A percentile compares a stretch with the other conserved stretches of the same genome.
Conservation (phyloP, 305 asterid genomes). For the Fraxinus ornus region DNA sequence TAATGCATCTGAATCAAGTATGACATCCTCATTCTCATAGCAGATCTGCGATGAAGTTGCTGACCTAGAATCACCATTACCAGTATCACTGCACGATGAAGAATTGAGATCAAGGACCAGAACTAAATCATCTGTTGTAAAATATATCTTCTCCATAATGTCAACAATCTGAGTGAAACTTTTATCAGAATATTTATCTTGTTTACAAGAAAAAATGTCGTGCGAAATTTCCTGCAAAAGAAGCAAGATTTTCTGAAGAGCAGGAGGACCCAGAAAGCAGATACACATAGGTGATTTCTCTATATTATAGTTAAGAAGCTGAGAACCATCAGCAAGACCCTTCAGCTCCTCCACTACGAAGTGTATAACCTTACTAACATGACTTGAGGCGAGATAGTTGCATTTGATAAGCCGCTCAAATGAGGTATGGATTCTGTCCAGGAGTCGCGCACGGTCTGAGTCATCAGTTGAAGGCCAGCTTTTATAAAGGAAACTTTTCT, state of each 20-base stretch:
- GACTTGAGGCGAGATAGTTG: slow-evolving; percentile 79
- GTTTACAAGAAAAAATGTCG: slow-evolving; percentile 72
- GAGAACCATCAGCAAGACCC: slow-evolving; percentile 66
- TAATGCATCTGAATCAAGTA: slow-evolving; percentile 70
- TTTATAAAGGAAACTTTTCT: slow-evolving; percentile 45
- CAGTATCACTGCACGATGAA: slow-evolving; percentile 35
- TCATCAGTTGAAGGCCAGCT: slow-evolving; percentile 86
- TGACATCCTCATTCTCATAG: slow-evolving; percentile 45
- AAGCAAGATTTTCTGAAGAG: slow-evolving; percentile 69
- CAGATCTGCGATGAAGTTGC: slow-evolving; percentile 37
- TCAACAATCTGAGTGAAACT: slow-evolving; percentile 43
- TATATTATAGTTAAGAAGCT: slow-evolving; percentile 55
- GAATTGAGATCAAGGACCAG: slow-evolving; percentile 53
- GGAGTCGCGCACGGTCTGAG: slow-evolving; percentile 72
- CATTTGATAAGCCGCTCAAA: slow-evolving; percentile 62
- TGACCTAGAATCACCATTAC: slow-evolving; percentile 30
- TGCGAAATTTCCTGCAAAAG: slow-evolving; percentile 77
- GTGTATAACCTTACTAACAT: slow-evolving; percentile 78
- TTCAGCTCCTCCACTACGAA: slow-evolving; percentile 86
- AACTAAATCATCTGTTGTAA: slow-evolving; percentile 61
- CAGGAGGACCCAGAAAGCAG: slow-evolving; percentile 74
- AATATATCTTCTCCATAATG: slow-evolving; percentile 56
- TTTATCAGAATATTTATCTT: slow-evolving; percentile 67
- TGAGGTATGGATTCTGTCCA: slow-evolving; percentile 61
- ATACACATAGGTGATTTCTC: slow-evolving; percentile 75